Percentiles rank a stretch among this genome's conserved stretches.
These are phyloP conservation scores for Alternaria atra DNA, from an alignment of 2,329 filamentous ascomycete genomes.

Conservation along the genomic window DNA sequence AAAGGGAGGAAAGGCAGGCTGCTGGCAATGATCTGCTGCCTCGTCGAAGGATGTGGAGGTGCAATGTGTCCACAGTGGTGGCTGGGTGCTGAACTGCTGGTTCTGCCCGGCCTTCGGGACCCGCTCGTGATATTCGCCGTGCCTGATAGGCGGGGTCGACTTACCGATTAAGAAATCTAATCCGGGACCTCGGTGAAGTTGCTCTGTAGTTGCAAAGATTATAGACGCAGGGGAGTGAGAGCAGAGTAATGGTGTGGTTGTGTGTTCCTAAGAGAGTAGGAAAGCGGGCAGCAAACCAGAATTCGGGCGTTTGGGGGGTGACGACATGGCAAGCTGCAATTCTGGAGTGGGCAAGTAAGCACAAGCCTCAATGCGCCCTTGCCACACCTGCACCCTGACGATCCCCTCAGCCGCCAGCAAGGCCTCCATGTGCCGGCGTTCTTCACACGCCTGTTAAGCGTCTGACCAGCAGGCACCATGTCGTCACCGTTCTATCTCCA, in stretches of 20 bases:
- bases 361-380: slow-evolving; percentile 28
- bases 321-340: slow-evolving; percentile 45
- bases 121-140: slow-evolving; percentile 41
- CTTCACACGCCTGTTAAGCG: slow-evolving; percentile 15
- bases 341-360: slow-evolving; percentile 31
- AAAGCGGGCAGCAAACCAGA: slow-evolving; percentile 43
- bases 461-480: slow-evolving; percentile 7
- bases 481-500: slow-evolving; percentile 14
- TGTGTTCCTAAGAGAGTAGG: slow-evolving; percentile 8
- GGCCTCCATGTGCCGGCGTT: slow-evolving; percentile 19
- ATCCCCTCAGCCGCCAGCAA: slow-evolving; percentile 36
- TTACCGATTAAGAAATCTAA: slow-evolving; percentile 37
- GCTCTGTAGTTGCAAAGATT: not conserved
- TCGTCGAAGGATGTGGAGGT: slow-evolving; percentile 27
- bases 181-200: slow-evolving; percentile 14
- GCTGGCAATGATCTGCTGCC: slow-evolving; percentile 25
- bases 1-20: slow-evolving; percentile 18
- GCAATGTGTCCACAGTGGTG: slow-evolving; percentile 50
- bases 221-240: slow-evolving; percentile 7
- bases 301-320: slow-evolving; percentile 44
- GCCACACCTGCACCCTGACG: slow-evolving; percentile 36
- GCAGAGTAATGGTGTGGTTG: slow-evolving; percentile 7
- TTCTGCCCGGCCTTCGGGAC: slow-evolving; percentile 34
- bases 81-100: slow-evolving; percentile 30
- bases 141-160: slow-evolving; percentile 33